Evolutionary conservation across 2,329 filamentous ascomycete genomes (phyloP).

Genomic region (Emmonsiellopsis sp.): DNA sequence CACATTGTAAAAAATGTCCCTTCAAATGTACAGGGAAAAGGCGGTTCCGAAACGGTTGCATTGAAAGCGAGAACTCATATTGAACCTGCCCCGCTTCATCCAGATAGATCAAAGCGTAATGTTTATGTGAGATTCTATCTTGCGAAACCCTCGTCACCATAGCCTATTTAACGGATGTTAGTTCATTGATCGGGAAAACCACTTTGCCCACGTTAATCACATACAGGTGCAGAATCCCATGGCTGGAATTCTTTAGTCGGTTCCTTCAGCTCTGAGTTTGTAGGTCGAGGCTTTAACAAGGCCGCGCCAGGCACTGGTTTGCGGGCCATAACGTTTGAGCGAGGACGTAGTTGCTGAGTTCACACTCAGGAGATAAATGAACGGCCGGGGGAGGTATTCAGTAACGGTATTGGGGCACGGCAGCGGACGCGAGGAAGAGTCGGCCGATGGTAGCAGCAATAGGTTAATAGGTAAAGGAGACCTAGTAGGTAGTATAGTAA

Average conservation of each 20-base stretch:
- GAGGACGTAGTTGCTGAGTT: too few relatives aligned
- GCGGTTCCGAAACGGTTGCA: background rate
- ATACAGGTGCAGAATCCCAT: slow-evolving; percentile 5
- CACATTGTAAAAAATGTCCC: background rate
- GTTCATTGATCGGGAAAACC: background rate
- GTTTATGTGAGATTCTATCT: background rate
- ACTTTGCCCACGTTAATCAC: background rate
- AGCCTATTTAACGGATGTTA: background rate
- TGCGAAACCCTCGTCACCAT: background rate
- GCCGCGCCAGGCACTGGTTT: background rate
- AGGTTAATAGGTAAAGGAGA: background rate
- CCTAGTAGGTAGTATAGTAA: background rate
- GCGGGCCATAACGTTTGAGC: too few relatives aligned
- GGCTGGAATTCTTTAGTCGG: slow-evolving; percentile 2
- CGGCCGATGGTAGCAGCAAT: too few relatives aligned
- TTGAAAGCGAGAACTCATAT: slow-evolving; percentile 2
- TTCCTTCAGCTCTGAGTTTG: background rate
- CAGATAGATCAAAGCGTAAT: slow-evolving; percentile 4
- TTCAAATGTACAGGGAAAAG: slow-evolving; percentile 1
- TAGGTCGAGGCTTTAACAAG: background rate
- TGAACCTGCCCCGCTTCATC: slow-evolving; percentile 1
- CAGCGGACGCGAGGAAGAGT: too few relatives aligned
- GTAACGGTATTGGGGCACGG: too few relatives aligned
- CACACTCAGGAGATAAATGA: too few relatives aligned
- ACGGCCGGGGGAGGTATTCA: too few relatives aligned